Evolutionary conservation across 495 filamentous ascomycete species (phyloP), one percentile per base, ranked within the genome.

Genomic region (Aspergillus egyptiacus): DNA sequence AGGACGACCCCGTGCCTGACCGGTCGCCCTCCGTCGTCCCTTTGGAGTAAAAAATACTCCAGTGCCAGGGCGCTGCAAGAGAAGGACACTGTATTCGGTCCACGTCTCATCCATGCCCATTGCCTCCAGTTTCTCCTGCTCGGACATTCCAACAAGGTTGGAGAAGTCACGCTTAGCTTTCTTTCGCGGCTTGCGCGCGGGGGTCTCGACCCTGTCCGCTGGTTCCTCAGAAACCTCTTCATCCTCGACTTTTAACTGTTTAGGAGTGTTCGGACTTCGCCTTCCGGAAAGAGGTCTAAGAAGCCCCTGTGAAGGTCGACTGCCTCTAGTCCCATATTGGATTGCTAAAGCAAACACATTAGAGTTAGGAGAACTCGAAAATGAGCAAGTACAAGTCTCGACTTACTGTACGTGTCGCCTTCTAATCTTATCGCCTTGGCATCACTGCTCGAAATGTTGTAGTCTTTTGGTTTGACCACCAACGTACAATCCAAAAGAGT

Each of bases 11-110:
- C 65, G 64, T 24, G 57, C 56, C 44, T 66, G 69, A 5, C 63
- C 70, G 14, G 63, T 61, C n/a, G 76, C 71, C 49, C 67, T 64
- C 23, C 64, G 59, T 36, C 60, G 67, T 22, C 72, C 75, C 23
- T 63, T 66, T 6, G 76, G 67, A 23, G 78, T 78, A 34, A 79
- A 55, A 48, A 79, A 80, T 2, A 81, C 58, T 7, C 77, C 77
- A 30, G 76, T 61, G 17, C 24, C 51, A n/a, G 66, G 57, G 6
- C 65, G 63, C 9, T 73, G 67, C 39, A 72, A 64, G 5, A 71
- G 35, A 5, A 67, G 46, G 15, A 66, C 61, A n/a, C 54, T 71
- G 45, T 72, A 72, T 43, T 74, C 69, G 0, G 70, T 72, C 67
- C 67, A 74, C 3, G 56, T 62, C 35, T 69, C 67, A 48, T 74